These are phyloP conservation scores for Carex myosuroides DNA, from an alignment of 176 grass and related monocot species.

Conservation along the genomic window DNA sequence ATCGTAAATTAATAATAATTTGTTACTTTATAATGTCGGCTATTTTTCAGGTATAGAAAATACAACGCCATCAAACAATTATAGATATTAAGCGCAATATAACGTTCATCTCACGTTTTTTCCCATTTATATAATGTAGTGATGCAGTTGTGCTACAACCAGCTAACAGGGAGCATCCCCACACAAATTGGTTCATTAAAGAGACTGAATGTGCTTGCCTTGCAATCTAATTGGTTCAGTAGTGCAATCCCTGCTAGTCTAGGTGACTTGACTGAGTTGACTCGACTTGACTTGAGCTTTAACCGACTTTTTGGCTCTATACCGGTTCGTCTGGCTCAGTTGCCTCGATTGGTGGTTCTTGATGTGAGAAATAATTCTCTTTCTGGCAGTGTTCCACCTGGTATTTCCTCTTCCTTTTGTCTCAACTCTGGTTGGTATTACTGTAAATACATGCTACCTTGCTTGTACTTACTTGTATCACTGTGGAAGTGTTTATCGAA, in stretches of 20 bases:
- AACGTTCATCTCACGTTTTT: not conserved
- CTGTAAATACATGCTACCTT: not conserved
- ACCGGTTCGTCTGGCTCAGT: slow-evolving; percentile 54
- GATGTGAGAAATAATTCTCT: slow-evolving; percentile 93
- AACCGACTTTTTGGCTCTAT: slow-evolving; percentile 81
- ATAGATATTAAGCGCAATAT: no score
- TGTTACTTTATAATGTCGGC: no score
- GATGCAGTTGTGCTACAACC: slow-evolving; percentile 91
- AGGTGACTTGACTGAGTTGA: slow-evolving; percentile 57
- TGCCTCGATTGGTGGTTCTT: slow-evolving; percentile 38
- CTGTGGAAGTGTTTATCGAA: not conserved
- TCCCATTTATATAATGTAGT: slow-evolving; percentile 33
- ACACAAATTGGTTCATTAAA: slow-evolving; percentile 70
- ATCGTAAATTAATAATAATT: no score
- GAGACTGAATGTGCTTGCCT: slow-evolving; percentile 57
- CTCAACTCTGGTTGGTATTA: not conserved
- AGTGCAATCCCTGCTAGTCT: slow-evolving; percentile 91
- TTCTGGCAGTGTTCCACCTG: slow-evolving; percentile 77
- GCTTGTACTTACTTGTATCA: not conserved
- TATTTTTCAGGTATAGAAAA: no score
- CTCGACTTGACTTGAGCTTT: slow-evolving; percentile 67
- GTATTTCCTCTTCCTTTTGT: slow-evolving; percentile 29
- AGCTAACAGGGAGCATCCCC: slow-evolving; percentile 78
- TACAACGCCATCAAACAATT: no score
- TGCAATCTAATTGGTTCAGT: slow-evolving; percentile 76